A percentile compares a stretch with the other conserved stretches of the same genome.
Evolutionary conservation across 305 asterid species (phyloP).

Genomic region (Petunia hybrid): DNA sequence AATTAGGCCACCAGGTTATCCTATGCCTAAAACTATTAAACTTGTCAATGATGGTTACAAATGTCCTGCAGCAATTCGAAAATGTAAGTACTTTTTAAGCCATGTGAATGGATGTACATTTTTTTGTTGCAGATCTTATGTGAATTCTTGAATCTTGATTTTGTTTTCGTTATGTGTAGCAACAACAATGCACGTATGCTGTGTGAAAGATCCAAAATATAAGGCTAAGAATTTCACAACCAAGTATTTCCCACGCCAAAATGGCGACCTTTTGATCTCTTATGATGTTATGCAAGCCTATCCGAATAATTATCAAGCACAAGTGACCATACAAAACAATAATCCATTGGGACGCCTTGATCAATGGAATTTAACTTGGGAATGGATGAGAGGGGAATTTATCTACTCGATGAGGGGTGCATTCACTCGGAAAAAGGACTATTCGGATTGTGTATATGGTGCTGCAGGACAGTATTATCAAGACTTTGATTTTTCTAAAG

Average conservation of each 20-base stretch:
- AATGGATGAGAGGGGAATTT: slow-evolving; percentile 80
- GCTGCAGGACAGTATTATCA: slow-evolving; percentile 52
- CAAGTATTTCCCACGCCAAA: slow-evolving; percentile 51
- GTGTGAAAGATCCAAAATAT: slow-evolving; percentile 48
- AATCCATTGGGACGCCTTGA: slow-evolving; percentile 68
- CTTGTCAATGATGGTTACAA: slow-evolving; percentile 56
- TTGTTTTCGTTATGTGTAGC: slow-evolving; percentile 35
- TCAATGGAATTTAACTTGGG: slow-evolving; percentile 70
- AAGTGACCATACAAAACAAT: slow-evolving; percentile 66
- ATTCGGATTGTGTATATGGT: slow-evolving; percentile 67
- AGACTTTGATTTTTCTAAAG: slow-evolving; percentile 59
- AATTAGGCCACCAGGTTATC: slow-evolving; percentile 47
- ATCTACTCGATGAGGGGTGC: slow-evolving; percentile 75
- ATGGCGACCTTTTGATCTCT: slow-evolving; percentile 68
- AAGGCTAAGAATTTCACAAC: slow-evolving; percentile 44
- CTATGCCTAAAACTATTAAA: slow-evolving; percentile 53
- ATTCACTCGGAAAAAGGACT: slow-evolving; percentile 52
- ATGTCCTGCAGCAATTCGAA: slow-evolving; percentile 42
- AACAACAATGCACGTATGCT: slow-evolving; percentile 54
- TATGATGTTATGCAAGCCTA: slow-evolving; percentile 61
- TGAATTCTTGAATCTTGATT: slow-evolving; percentile 9
- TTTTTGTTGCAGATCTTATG: background rate
- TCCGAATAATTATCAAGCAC: slow-evolving; percentile 59
- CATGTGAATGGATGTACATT: background rate
- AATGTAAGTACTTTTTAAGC: slow-evolving; percentile 16